phyloP scores from a whole-genome alignment of 2,329 filamentous ascomycete species.

The Tolypocladium ovalisporum region DNA sequence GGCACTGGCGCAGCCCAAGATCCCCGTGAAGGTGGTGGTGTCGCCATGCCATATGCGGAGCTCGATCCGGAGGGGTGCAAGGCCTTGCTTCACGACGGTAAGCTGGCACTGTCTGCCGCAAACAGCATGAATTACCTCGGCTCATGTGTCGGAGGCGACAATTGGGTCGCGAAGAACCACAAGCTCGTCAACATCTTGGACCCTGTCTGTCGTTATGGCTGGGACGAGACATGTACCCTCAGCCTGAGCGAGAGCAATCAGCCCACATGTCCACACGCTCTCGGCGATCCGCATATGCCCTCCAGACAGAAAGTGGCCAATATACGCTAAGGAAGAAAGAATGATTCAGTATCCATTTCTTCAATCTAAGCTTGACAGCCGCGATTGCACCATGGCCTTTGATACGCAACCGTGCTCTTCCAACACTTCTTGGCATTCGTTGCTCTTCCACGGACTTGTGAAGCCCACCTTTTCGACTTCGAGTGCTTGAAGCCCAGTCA shows the following conservation, averaged over 20 bases:
- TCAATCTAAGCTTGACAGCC: too few relatives aligned
- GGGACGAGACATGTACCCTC: slow-evolving; percentile 39
- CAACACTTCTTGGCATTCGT: too few relatives aligned
- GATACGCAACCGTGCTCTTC: too few relatives aligned
- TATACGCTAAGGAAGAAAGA: too few relatives aligned
- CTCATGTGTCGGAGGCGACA: slow-evolving; percentile 33
- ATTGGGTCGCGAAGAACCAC: slow-evolving; percentile 42
- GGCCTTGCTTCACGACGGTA: slow-evolving; percentile 35
- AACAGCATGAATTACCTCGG: slow-evolving; percentile 46
- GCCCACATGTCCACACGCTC: slow-evolving; percentile 33
- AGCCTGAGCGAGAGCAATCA: slow-evolving; percentile 39
- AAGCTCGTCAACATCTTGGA: slow-evolving; percentile 43
- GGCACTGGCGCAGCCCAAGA: slow-evolving; percentile 34
- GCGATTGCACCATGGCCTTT: too few relatives aligned
- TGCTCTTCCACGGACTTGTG: too few relatives aligned
- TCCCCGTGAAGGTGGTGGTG: slow-evolving; percentile 37
- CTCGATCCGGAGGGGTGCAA: slow-evolving; percentile 37
- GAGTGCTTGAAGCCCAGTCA: too few relatives aligned
- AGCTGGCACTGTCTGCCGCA: slow-evolving; percentile 41
- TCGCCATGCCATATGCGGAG: slow-evolving; percentile 38
- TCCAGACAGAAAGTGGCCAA: too few relatives aligned
- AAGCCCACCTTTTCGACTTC: too few relatives aligned
- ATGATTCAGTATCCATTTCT: too few relatives aligned
- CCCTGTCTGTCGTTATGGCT: slow-evolving; percentile 35
- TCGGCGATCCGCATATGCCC: slow-evolving; percentile 18